Conservation (phyloP, 2,329 filamentous ascomycete species). For the Ilyonectria robusta region DNA sequence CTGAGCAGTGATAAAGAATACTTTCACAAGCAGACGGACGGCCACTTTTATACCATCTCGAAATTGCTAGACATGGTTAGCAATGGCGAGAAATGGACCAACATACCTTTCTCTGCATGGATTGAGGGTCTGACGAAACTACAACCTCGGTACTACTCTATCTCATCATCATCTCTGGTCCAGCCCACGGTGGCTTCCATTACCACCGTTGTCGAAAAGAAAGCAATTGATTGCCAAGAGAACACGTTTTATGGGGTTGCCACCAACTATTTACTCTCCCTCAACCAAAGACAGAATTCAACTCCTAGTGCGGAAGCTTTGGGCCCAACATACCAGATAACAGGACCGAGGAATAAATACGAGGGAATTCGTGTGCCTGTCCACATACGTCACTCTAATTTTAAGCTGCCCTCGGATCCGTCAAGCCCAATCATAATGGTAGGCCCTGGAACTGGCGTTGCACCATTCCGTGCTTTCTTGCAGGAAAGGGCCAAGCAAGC, state of each 20-base stretch:
- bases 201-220: too few relatives aligned
- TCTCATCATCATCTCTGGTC: not conserved
- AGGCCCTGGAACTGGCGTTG: constrained; percentile 25
- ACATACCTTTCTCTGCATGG: not conserved
- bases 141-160: not conserved
- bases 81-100: not conserved
- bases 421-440: constrained; percentile 20
- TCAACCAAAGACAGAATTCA: not conserved
- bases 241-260: not conserved
- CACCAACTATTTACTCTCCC: not conserved
- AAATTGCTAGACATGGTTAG: not conserved
- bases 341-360: not conserved
- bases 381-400: constrained; percentile 24
- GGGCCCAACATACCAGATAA: too few relatives aligned
- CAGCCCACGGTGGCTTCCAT: too few relatives aligned
- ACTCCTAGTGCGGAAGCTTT: too few relatives aligned
- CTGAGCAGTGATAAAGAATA: not conserved
- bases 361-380: not conserved
- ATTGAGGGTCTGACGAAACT: not conserved
- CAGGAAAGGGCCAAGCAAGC: not conserved
- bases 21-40: not conserved
- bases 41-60: not conserved
- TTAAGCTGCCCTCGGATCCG: constrained; percentile 7
- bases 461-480: constrained; percentile 27
- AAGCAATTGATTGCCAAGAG: not conserved